A percentile compares a stretch with the other conserved stretches of the same genome.
These are phyloP conservation scores for Teratosphaeria viscida DNA, from an alignment of 2,329 filamentous ascomycete species.

Conservation along the genomic window DNA sequence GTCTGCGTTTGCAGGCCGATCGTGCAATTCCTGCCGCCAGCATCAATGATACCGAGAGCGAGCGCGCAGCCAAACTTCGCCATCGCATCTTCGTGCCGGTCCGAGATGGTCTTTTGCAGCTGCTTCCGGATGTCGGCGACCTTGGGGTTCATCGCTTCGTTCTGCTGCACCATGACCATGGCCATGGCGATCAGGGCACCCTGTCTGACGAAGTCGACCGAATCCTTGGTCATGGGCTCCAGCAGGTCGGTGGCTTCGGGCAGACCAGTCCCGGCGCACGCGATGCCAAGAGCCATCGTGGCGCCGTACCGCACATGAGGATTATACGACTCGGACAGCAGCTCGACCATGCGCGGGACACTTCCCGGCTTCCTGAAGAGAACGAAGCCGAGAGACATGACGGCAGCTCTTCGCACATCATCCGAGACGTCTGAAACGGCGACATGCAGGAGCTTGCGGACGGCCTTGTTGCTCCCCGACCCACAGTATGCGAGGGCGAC, in stretches of 20 bases:
- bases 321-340: constrained; percentile 97
- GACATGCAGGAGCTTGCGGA: constrained; percentile 86
- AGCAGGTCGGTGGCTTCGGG: constrained; percentile 94
- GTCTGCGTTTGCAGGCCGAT: constrained; percentile 96
- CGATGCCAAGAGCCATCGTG: constrained; percentile 96
- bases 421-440: constrained; percentile 98
- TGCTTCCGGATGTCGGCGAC: constrained; percentile 84
- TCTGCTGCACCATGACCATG: constrained; percentile 99
- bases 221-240: constrained; percentile 99
- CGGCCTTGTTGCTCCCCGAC: constrained; percentile 96
- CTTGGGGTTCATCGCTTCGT: constrained; percentile 97
- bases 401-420: constrained; percentile 87
- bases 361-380: constrained; percentile 95
- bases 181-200: constrained; percentile 86
- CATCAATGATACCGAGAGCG: constrained; percentile 93
- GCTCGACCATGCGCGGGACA: constrained; percentile 96
- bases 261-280: constrained; percentile 88
- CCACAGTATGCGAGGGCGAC: constrained; percentile 95
- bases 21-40: constrained; percentile 94
- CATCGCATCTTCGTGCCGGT: constrained; percentile 98
- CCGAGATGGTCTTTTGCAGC: constrained; percentile 83
- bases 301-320: constrained; percentile 96
- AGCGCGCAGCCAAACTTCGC: constrained; percentile 95
- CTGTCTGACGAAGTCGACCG: constrained; percentile 94
- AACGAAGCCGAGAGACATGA: constrained; percentile 97